A percentile compares a stretch with the other conserved stretches of the same genome.
Conservation (phyloP, 2,329 filamentous ascomycete genomes). For the Cyphellophora attinorum region DNA sequence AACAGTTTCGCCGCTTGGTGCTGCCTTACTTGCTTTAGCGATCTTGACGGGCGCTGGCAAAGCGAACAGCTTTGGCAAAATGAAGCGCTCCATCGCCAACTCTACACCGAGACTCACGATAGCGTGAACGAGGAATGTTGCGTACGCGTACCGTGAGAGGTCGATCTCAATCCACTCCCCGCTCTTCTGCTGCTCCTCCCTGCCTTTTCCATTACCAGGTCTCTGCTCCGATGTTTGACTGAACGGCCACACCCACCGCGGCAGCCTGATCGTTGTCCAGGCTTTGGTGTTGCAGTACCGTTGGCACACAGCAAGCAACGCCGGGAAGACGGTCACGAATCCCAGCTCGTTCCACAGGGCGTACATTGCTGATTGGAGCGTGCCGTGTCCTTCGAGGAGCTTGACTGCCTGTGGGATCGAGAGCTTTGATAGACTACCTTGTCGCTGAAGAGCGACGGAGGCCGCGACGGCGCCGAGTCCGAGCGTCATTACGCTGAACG, state of each 20-base stretch:
- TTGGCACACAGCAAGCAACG: background rate
- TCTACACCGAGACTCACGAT: background rate
- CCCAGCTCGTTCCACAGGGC: conserved; percentile 16
- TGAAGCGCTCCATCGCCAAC: background rate
- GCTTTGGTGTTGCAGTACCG: background rate
- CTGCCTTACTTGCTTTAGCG: too few relatives aligned
- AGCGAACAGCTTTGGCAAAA: too few relatives aligned
- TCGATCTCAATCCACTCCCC: background rate
- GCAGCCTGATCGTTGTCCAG: background rate
- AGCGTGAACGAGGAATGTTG: background rate
- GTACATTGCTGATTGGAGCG: conserved; percentile 6
- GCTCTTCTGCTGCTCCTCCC: too few relatives aligned
- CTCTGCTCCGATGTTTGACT: background rate
- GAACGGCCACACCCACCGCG: background rate
- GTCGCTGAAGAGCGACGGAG: conserved; percentile 2
- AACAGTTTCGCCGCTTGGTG: too few relatives aligned
- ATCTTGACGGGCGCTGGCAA: too few relatives aligned
- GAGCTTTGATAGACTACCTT: background rate
- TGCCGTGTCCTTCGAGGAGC: conserved; percentile 8
- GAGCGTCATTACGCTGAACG: background rate
- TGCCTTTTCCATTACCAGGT: too few relatives aligned
- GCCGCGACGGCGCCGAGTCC: background rate
- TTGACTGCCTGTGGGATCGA: background rate
- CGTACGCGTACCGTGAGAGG: background rate
- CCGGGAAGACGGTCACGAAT: conserved; percentile 7